Base-by-base conservation (phyloP, 352 stramenopile genomes). In the Pythium apleroticum region DNA sequence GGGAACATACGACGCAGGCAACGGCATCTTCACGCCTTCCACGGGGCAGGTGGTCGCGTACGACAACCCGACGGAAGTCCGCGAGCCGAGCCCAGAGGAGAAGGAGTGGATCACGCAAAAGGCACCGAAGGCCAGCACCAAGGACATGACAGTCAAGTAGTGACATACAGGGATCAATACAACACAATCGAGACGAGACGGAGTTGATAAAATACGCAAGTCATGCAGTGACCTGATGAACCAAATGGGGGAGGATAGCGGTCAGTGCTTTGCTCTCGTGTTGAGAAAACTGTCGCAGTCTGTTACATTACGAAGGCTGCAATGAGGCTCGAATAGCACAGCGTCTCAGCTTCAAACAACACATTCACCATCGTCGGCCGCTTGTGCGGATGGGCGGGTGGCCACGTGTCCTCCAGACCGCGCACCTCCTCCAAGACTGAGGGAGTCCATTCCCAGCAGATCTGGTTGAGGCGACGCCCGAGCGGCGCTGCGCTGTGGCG, bases 1-100 rank as follows among this genome's bases (percentile, higher is more conserved):
- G 9, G 85, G 85, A 1, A 87, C 82, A 1, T 93, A 84, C 60
- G 84, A 93, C 28, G 82, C 85, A 1, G 85, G 85, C 30, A 91
- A 91, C 48, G 82, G 85, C 30, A 88, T 93, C 61, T 91, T 77
- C 73, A 80, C 73, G 22, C 82, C 77, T 25, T 91, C 80, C 11
- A 88, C 76, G 1, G 77, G 63, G 6, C 77, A 78, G 20, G 75
- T 90, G 1, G 69, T 65, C 12, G 68, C 71, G 27, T 90, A 88
- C 50, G 74, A 82, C 27, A 77, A 91, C 54, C 73, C 77, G n/a
- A 69, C 63, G 0, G 77, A 86, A n/a, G 76, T 78, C 4, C 73
- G 84, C 12, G 68, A 86, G 30, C 68, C 79, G 15, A 76, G 68
- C 3, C 69, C 76, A 10, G 68, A 89, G 22, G 84, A 93, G 55